Conservation (phyloP, 1,284 basidiomycete species). For the Tilletia indica region DNA sequence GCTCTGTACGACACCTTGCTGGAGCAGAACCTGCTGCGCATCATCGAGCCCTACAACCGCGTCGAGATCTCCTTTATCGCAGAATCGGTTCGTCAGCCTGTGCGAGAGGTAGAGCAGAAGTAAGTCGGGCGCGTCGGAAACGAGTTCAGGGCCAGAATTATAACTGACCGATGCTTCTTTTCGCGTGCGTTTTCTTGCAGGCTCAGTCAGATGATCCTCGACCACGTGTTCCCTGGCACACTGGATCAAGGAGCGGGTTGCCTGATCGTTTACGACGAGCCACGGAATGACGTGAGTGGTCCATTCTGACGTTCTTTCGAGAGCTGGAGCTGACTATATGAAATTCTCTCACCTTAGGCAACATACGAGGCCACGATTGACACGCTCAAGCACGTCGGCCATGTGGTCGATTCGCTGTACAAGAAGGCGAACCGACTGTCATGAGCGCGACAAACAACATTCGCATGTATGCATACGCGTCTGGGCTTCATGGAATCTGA, state of each 20-base stretch:
- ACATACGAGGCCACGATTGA: conserved; percentile 83
- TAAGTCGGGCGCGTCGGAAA: conserved; percentile 58
- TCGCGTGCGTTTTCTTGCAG: conserved; percentile 57
- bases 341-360: conserved; percentile 61
- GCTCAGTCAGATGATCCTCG: conserved; percentile 95
- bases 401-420: conserved; percentile 86
- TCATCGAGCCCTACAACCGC: conserved; percentile 90
- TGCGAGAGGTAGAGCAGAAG: conserved; percentile 92
- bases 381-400: conserved; percentile 82
- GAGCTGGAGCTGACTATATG: not conserved
- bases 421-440: conserved; percentile 58
- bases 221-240: conserved; percentile 90
- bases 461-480: not conserved
- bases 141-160: not conserved
- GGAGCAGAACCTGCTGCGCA: conserved; percentile 88
- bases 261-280: conserved; percentile 81
- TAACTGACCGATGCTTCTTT: not conserved
- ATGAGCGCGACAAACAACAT: not conserved
- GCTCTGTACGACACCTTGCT: conserved; percentile 90
- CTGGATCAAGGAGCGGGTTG: conserved; percentile 92
- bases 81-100: conserved; percentile 80
- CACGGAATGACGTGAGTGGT: conserved; percentile 67
- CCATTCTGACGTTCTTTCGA: no score
- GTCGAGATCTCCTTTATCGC: conserved; percentile 90
- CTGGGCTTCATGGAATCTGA: no score